Conservation (phyloP, 495 filamentous ascomycete species). For the Trichoderma erinaceum region DNA sequence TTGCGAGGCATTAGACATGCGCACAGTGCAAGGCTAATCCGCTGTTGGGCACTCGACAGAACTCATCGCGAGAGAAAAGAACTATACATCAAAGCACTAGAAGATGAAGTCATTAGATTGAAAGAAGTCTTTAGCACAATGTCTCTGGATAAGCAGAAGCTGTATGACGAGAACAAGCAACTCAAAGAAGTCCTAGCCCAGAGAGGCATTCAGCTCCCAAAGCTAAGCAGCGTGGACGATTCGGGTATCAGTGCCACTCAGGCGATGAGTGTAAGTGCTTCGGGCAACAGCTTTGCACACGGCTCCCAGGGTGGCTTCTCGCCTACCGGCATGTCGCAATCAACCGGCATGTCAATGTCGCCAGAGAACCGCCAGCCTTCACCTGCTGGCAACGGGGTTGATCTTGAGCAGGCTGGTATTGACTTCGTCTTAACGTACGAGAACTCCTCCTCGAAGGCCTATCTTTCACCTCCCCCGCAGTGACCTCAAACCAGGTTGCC, state of each 20-base stretch:
- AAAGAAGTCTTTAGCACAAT: slow-evolving; percentile 57
- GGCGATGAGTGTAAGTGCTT: slow-evolving; percentile 50
- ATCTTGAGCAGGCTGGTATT: slow-evolving; percentile 84
- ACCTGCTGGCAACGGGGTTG: slow-evolving; percentile 39
- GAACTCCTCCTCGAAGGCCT: slow-evolving; percentile 50
- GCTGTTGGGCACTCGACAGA: slow-evolving; percentile 30
- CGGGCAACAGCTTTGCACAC: slow-evolving; percentile 44
- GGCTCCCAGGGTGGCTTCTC: slow-evolving; percentile 40
- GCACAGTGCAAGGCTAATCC: not conserved
- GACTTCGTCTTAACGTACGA: slow-evolving; percentile 96
- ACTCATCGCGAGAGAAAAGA: slow-evolving; percentile 97
- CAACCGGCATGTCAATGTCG: slow-evolving; percentile 32
- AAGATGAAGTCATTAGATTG: slow-evolving; percentile 75
- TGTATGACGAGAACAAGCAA: slow-evolving; percentile 68
- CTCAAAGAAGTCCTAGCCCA: slow-evolving; percentile 67
- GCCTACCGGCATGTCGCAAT: slow-evolving; percentile 34
- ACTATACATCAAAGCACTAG: slow-evolving; percentile 87
- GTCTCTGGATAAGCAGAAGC: slow-evolving; percentile 57
- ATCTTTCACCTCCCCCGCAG: slow-evolving; percentile 59
- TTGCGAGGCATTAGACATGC: not conserved
- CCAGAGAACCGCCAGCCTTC: slow-evolving; percentile 29
- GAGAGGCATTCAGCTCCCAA: slow-evolving; percentile 60
- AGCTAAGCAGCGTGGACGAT: slow-evolving; percentile 38
- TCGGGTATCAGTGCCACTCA: slow-evolving; percentile 41
- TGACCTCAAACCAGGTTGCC: slow-evolving; percentile 20